phyloP scores from a whole-genome alignment of 371 early-diverging fungal genomes.

The Mucor saturninus region DNA sequence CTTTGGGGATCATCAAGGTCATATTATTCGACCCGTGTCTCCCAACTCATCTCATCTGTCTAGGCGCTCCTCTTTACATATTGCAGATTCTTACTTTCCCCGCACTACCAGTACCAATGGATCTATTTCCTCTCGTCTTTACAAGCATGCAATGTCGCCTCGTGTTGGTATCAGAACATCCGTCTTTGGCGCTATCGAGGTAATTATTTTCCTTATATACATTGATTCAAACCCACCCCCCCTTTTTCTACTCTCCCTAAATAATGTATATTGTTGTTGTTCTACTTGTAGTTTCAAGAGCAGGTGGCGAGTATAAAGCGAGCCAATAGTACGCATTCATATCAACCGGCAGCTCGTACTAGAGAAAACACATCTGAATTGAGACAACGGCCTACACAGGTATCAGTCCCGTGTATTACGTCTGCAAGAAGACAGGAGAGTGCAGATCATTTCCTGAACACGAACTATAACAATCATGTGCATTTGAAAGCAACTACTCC shows the following conservation, averaged over 20 bases:
- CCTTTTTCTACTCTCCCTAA: no score
- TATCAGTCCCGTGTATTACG: constrained; percentile 26
- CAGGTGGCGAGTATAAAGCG: constrained; percentile 39
- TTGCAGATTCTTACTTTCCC: constrained; percentile 34
- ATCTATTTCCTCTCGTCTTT: constrained; percentile 41
- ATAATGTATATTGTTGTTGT: background rate
- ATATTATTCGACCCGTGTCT: constrained; percentile 51
- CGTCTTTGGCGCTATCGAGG: constrained; percentile 52
- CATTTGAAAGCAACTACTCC: constrained; percentile 13
- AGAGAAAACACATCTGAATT: constrained; percentile 8
- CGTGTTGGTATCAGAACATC: constrained; percentile 53
- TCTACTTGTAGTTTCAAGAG: constrained; percentile 38
- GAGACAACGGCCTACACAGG: constrained; percentile 16
- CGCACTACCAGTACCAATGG: constrained; percentile 44
- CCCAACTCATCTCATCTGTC: constrained; percentile 35
- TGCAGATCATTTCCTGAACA: constrained; percentile 22
- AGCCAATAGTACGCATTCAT: constrained; percentile 34
- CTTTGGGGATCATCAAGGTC: constrained; percentile 46
- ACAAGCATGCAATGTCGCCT: constrained; percentile 44
- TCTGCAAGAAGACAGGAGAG: constrained; percentile 23
- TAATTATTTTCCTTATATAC: constrained; percentile 4
- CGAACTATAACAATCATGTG: constrained; percentile 4
- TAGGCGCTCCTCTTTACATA: constrained; percentile 38
- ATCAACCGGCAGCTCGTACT: constrained; percentile 6
- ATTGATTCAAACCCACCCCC: no score